These are phyloP conservation scores for Podospora pseudopauciseta DNA, from an alignment of 495 filamentous ascomycete genomes.

Conservation along the genomic window DNA sequence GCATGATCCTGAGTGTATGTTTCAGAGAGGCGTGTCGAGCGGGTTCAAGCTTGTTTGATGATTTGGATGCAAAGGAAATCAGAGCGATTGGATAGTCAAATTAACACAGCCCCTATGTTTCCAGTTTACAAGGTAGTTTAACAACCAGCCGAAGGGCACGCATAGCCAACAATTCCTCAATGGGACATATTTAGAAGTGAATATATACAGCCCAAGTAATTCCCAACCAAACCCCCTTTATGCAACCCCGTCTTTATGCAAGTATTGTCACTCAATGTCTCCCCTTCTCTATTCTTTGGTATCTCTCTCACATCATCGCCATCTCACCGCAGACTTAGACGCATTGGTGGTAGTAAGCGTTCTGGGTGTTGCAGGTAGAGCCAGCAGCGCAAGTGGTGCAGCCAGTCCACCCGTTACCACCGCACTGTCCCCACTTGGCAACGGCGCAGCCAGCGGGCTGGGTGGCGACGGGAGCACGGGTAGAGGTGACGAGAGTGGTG, in stretches of 20 bases:
- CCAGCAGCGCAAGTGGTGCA: slow-evolving; percentile 31
- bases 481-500: slow-evolving; percentile 17
- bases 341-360: slow-evolving; percentile 35
- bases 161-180: not conserved
- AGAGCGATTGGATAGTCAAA: no score
- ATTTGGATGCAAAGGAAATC: no score
- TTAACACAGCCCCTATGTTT: no score
- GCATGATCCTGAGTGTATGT: no score
- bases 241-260: not conserved
- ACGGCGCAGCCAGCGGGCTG: slow-evolving; percentile 20
- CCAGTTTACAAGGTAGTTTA: no score
- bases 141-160: no score
- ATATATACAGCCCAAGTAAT: not conserved
- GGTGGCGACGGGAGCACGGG: slow-evolving; percentile 6
- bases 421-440: slow-evolving; percentile 40
- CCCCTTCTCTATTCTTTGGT: not conserved
- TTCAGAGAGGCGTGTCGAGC: no score
- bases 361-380: slow-evolving; percentile 25
- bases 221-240: not conserved
- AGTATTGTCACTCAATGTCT: not conserved
- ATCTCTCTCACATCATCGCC: not conserved
- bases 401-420: slow-evolving; percentile 32
- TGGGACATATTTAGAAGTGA: not conserved
- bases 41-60: no score
- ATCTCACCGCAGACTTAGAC: slow-evolving; percentile 10